Evolutionary conservation across 768 basidiomycete species (phyloP), one percentile per base, ranked within the genome.

Genomic region (Amylocystis lapponica): DNA sequence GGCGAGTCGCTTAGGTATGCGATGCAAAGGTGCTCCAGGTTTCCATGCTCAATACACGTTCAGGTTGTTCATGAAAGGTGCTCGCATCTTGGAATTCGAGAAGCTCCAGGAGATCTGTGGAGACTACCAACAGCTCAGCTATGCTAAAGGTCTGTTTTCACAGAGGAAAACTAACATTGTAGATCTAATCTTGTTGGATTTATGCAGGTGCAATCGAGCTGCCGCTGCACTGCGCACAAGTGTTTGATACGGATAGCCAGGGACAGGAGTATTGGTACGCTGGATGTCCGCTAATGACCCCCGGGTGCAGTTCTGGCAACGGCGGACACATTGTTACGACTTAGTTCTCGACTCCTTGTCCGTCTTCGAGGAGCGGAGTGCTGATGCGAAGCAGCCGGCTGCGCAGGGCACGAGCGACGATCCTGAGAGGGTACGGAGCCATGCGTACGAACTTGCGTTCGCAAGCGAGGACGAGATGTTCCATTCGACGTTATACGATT

Each of bases 401-500:
- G 39, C 62, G 37, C 51, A 61, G 16, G 75, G 75, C 27, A 41
- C 47, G 12, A 32, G 44, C 1, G 58, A 60, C 20, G 79, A 83
- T 36, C 74, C 78, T 6, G 86, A 90, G 48, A 69, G 78, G 11
- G 79, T 88, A n/a, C 77, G 88, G 40, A 76, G 74, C 36, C 84
- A 87, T 57, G 92, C 93, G 0, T 96, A 93, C 59, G 81, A 86
- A 27, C 72, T 93, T 44, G 89, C 91, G 1, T 84, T 97, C 45
- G 70, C 78, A 5, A 83, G 83, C 53, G 77, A 85, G 25, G 96
- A 98, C 60, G 84, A 92, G 54, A 79, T 94, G 67, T 97, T 98
- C 67, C 93, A 98, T 64, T 91, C 86, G 25, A 83, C 81, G 14
- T 61, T 99, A 46, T 99, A 99, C 57, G 91, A 96, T 54, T 98